These are phyloP conservation scores for Lachancea sp. DNA, from an alignment of 805 yeast genomes.

Conservation along the genomic window DNA sequence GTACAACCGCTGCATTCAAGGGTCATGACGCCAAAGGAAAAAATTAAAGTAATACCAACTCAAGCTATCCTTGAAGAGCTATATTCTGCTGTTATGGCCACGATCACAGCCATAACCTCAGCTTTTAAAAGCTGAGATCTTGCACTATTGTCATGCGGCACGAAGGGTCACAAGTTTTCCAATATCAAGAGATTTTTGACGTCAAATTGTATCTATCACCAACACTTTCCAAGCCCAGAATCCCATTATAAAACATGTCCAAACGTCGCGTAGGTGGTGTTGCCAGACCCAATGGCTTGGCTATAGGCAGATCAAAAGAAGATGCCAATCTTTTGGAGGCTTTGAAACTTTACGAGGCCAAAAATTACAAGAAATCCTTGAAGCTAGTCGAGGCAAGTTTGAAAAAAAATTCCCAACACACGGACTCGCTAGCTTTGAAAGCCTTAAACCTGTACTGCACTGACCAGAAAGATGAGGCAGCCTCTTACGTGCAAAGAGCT, in stretches of 20 bases:
- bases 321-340: conserved; percentile 76
- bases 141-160: too few relatives aligned
- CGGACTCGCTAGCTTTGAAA: conserved; percentile 78
- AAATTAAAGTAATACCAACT: background rate
- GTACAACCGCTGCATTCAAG: conserved; percentile 60
- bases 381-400: conserved; percentile 67
- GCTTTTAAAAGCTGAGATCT: too few relatives aligned
- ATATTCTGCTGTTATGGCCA: too few relatives aligned
- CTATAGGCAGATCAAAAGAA: conserved; percentile 45
- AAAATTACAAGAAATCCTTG: conserved; percentile 81
- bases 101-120: too few relatives aligned
- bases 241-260: conserved; percentile 12
- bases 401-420: conserved; percentile 68
- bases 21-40: conserved; percentile 45
- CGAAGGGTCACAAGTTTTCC: background rate
- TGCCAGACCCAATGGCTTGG: conserved; percentile 11
- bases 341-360: conserved; percentile 70
- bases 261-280: conserved; percentile 19
- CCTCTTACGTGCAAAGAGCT: conserved; percentile 54
- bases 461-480: conserved; percentile 60
- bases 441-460: conserved; percentile 60
- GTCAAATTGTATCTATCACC: background rate
- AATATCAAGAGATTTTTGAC: background rate
- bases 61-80: too few relatives aligned
- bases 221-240: background rate